A percentile compares a stretch with the other conserved stretches of the same genome.
Evolutionary conservation across 1,284 basidiomycete genomes (phyloP).

Genomic region (Boletus sp.): DNA sequence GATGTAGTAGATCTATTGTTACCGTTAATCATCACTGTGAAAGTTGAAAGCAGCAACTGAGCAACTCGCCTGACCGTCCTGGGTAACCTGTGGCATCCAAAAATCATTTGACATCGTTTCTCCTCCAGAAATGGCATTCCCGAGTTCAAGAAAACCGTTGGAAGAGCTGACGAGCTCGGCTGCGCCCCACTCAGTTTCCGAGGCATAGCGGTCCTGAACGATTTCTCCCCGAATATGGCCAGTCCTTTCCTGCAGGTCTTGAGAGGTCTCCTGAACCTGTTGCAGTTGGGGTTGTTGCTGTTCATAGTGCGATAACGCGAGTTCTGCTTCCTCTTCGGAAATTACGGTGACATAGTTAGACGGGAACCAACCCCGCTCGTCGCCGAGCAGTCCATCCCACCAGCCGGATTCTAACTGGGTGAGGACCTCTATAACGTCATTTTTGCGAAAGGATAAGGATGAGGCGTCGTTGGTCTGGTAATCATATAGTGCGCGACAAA

Average conservation of each 20-base stretch:
- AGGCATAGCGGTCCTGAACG: conserved; percentile 18
- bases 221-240: conserved; percentile 12
- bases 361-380: conserved; percentile 95
- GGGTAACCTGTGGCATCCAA: conserved; percentile 73
- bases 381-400: conserved; percentile 95
- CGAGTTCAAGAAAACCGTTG: conserved; percentile 25
- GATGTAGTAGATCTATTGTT: conserved; percentile 80
- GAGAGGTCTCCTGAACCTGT: conserved; percentile 16
- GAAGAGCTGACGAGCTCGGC: conserved; percentile 19
- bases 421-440: conserved; percentile 92
- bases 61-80: conserved; percentile 64
- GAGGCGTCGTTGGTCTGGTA: conserved; percentile 86
- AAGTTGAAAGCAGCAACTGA: neutral
- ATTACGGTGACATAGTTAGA: conserved; percentile 89
- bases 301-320: conserved; percentile 53
- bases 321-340: conserved; percentile 75
- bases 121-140: conserved; percentile 15
- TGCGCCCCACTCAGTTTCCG: conserved; percentile 27
- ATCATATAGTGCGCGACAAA: conserved; percentile 91
- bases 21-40: conserved; percentile 3
- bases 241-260: conserved; percentile 18
- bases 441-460: conserved; percentile 82
- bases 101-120: conserved; percentile 60
- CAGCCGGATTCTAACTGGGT: conserved; percentile 91
- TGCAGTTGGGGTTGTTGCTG: conserved; percentile 19